Evolutionary conservation across 2,329 filamentous ascomycete species (phyloP).

Genomic region (Tolypocladium endophyticum): DNA sequence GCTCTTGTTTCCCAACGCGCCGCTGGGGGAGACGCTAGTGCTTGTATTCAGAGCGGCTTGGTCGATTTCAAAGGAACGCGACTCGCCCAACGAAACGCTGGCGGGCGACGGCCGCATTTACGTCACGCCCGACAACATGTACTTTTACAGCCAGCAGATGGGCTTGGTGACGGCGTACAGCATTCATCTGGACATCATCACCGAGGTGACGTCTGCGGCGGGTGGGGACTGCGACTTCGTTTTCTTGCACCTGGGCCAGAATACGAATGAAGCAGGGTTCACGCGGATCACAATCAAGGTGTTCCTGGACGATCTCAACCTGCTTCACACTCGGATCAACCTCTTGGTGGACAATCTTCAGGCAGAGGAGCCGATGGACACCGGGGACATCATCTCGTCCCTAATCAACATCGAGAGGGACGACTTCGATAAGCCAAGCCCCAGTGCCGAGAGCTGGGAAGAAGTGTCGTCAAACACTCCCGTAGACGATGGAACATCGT

Average conservation of each 20-base stretch:
- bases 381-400: constrained; percentile 60
- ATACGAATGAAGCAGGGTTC: constrained; percentile 51
- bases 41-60: constrained; percentile 91
- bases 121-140: constrained; percentile 77
- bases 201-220: constrained; percentile 80
- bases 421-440: constrained; percentile 46
- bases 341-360: constrained; percentile 74
- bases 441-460: constrained; percentile 84
- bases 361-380: constrained; percentile 55
- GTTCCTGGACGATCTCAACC: constrained; percentile 76
- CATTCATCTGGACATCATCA: constrained; percentile 64
- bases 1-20: constrained; percentile 75
- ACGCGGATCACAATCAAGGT: constrained; percentile 80
- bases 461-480: constrained; percentile 56
- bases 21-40: constrained; percentile 69
- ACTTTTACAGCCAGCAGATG: constrained; percentile 93
- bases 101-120: constrained; percentile 65
- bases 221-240: constrained; percentile 90
- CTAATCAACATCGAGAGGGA: constrained; percentile 66
- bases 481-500: constrained; percentile 42
- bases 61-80: constrained; percentile 40
- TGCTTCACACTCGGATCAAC: constrained; percentile 77
- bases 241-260: constrained; percentile 64
- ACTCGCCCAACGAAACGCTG: constrained; percentile 35
- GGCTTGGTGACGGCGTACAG: constrained; percentile 79